Evolutionary conservation across 129 eudicot species (phyloP), one percentile per base, ranked within the genome.

Genomic region (Centrapalus pauciflorus): DNA sequence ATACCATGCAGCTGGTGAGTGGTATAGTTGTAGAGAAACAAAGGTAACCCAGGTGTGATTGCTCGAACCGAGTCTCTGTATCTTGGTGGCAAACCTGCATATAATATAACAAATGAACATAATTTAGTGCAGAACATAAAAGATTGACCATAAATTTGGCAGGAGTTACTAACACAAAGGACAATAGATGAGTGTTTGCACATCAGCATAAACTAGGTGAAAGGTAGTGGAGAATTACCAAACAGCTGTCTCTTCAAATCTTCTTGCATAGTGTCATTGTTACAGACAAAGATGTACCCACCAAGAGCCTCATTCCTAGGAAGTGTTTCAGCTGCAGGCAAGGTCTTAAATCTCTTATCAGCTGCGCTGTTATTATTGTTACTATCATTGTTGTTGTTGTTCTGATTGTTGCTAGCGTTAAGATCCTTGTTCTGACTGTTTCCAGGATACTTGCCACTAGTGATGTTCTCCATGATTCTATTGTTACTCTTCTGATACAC

Each of bases 201-300:
- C 21, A 76, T 60, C 28, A 62, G 13, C 24, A 32, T 64, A 40
- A 57, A 12, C 24, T 34, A 13, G 21, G 20, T 19, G 5, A 25
- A 28, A 35, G 41, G 41, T 1, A n/a, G 26, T 41, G 29, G 1
- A 27, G 20, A 70, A 30, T 81, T 82, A 94, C 99, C 99, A 77
- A 94, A 94, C 0, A 94, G 93, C 34, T 85, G 99, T 29, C 99
- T 76, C 80, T 89, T 94, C 23, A 94, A 67, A 74, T 94, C 95
- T 68, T 94, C 99, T 79, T 89, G 99, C 99, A 94, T 94, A 12
- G 99, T 94, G 66, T 94, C 99, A 38, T 94, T 94, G 91, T 94
- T 94, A 76, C 99, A 94, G 16, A 94, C 96, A 86, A 94, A 94
- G 72, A 94, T 89, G 74, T 94, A 94, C 69, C 99, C 99, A 80